Evolutionary conservation across 1,284 basidiomycete species (phyloP).

Genomic region (Cystobasidiaceae sp.): DNA sequence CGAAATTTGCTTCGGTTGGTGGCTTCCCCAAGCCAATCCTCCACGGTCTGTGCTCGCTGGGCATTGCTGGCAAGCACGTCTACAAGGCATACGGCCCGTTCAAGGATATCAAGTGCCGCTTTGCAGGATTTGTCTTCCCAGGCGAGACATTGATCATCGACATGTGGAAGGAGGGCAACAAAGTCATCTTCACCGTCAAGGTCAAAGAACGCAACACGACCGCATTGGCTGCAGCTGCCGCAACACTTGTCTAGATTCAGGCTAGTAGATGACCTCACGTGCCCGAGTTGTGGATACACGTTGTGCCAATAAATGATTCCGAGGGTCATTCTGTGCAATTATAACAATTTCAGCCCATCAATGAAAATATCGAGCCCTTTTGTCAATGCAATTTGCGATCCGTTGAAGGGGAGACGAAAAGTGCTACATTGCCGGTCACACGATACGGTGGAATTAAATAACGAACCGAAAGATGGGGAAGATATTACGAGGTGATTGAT

Average conservation of each 20-base stretch:
- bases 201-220: conserved; percentile 68
- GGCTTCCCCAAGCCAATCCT: conserved; percentile 78
- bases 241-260: conserved; percentile 59
- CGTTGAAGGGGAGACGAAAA: too few relatives aligned
- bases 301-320: too few relatives aligned
- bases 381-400: too few relatives aligned
- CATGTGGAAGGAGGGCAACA: conserved; percentile 96
- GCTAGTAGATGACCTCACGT: too few relatives aligned
- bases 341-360: too few relatives aligned
- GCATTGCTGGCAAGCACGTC: conserved; percentile 91
- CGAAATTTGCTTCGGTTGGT: conserved; percentile 86
- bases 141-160: conserved; percentile 90
- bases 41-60: conserved; percentile 73
- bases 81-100: conserved; percentile 77
- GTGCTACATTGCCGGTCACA: too few relatives aligned
- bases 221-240: conserved; percentile 69
- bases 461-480: too few relatives aligned
- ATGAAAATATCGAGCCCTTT: too few relatives aligned
- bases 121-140: conserved; percentile 85
- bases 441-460: too few relatives aligned
- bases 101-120: conserved; percentile 93
- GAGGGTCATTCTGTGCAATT: too few relatives aligned
- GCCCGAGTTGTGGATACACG: too few relatives aligned
- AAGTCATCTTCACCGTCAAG: conserved; percentile 81
- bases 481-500: too few relatives aligned